Evolutionary conservation across 2,329 filamentous ascomycete genomes (phyloP), one percentile per base, ranked within the genome.

Genomic region (Phaeosphaeria sp.): DNA sequence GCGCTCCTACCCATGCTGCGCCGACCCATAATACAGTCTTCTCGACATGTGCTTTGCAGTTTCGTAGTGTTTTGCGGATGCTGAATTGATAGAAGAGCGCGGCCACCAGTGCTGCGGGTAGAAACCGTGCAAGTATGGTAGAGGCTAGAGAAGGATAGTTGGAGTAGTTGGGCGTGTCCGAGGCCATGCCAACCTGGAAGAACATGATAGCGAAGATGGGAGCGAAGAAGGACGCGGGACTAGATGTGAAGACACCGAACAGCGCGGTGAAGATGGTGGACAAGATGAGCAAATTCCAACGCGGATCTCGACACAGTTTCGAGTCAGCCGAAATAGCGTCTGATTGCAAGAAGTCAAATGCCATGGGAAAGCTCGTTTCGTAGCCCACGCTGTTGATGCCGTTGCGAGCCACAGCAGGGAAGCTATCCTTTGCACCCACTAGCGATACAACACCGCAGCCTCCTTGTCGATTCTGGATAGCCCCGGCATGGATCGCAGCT

Each of bases 11-110:
- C 75, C 75, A 78, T 47, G 66, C 68, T 15, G 62, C 72, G 22
- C 74, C 75, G 1, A 77, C 52, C 75, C 75, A 78, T 0, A 78
- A 62, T 10, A 77, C 48, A 0, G 74, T 75, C 63, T 76, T 78
- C 20, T 78, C 75, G 6, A 75, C 46, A 27, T 71, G 72, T n/a
- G 74, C 75, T 33, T 59, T 71, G 23, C 76, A 68, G 9, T 64
- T 59, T 3, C 18, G 27, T 3, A 78, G 52, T 1, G 73, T 72
- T 20, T 69, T 67, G 50, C 65, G 62, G 9, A 76, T 55, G 48
- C 65, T 69, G 54, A 65, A 65, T 2, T 56, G 66, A 43, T 73
- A 77, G 27, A 77, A 69, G 17, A 75, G 49, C 6, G 68, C 60
- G 2, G 60, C 67, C 25, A 69, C 65, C 43, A 77, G 72, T 1